Evolutionary conservation across 2,329 filamentous ascomycete species (phyloP).

Genomic region (Talaromyces funiculosus): DNA sequence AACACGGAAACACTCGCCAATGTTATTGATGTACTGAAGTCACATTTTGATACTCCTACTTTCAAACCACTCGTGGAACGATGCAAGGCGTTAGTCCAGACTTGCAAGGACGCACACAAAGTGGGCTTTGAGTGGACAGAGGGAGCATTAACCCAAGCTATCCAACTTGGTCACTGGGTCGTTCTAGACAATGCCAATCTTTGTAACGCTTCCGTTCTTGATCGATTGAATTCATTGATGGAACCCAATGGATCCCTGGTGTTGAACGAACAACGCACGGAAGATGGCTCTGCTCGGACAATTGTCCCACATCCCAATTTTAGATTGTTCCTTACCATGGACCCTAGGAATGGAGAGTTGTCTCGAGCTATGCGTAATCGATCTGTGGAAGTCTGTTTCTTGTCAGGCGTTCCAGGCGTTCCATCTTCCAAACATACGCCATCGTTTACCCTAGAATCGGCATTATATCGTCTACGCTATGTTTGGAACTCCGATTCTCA

Average conservation of each 20-base stretch:
- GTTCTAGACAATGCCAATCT: slow-evolving; percentile 96
- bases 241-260: slow-evolving; percentile 83
- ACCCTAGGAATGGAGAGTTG: slow-evolving; percentile 84
- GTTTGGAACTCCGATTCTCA: slow-evolving; percentile 24
- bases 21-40: slow-evolving; percentile 29
- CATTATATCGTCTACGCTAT: slow-evolving; percentile 35
- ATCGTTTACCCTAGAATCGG: slow-evolving; percentile 35
- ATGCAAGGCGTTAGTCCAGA: slow-evolving; percentile 47
- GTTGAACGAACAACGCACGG: slow-evolving; percentile 86
- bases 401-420: slow-evolving; percentile 34
- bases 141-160: slow-evolving; percentile 80
- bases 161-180: slow-evolving; percentile 83
- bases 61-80: slow-evolving; percentile 47
- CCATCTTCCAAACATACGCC: slow-evolving; percentile 20
- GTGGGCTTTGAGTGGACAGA: slow-evolving; percentile 95
- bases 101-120: slow-evolving; percentile 56
- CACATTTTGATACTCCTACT: slow-evolving; percentile 42
- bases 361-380: slow-evolving; percentile 96
- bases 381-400: slow-evolving; percentile 80
- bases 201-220: slow-evolving; percentile 89
- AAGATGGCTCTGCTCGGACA: slow-evolving; percentile 72
- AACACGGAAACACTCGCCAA: slow-evolving; percentile 28
- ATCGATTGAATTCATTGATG: slow-evolving; percentile 87
- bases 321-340: slow-evolving; percentile 87
- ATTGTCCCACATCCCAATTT: slow-evolving; percentile 81